These are phyloP conservation scores for Amanita pallidorosea DNA, from an alignment of 768 basidiomycete species.

Conservation along the genomic window DNA sequence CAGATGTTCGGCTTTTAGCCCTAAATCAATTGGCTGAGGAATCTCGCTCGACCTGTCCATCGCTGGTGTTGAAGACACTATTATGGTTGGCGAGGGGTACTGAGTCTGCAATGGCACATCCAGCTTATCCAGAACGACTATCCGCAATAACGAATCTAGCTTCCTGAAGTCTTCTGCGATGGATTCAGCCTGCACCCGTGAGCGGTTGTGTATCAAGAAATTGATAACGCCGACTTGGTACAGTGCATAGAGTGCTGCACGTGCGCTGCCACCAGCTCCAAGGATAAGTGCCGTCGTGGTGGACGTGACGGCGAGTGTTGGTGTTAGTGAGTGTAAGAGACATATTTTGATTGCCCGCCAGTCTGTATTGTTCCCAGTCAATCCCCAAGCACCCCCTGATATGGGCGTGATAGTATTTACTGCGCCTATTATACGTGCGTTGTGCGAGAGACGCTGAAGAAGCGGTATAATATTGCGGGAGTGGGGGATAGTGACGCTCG, in stretches of 20 bases:
- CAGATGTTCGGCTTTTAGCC: slow-evolving; percentile 30
- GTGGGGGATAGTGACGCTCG: slow-evolving; percentile 77
- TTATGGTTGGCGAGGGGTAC: slow-evolving; percentile 35
- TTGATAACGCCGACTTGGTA: slow-evolving; percentile 44
- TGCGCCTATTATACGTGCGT: slow-evolving; percentile 62
- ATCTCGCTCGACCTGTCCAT: slow-evolving; percentile 18
- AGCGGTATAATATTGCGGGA: slow-evolving; percentile 62
- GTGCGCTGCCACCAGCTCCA: slow-evolving; percentile 72
- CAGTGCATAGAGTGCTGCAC: slow-evolving; percentile 70
- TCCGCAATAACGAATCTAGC: slow-evolving; percentile 31
- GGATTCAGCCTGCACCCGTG: slow-evolving; percentile 43
- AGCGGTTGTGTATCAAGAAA: slow-evolving; percentile 69
- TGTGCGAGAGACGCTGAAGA: slow-evolving; percentile 51
- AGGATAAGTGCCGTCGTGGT: slow-evolving; percentile 49
- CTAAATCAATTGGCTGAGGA: slow-evolving; percentile 28
- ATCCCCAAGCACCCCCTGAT: slow-evolving; percentile 21
- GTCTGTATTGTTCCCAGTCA: slow-evolving; percentile 76
- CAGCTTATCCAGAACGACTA: slow-evolving; percentile 40
- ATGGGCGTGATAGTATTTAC: slow-evolving; percentile 63
- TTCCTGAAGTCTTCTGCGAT: slow-evolving; percentile 43
- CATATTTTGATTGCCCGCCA: slow-evolving; percentile 63
- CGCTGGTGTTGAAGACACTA: slow-evolving; percentile 66
- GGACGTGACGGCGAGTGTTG: slow-evolving; percentile 18
- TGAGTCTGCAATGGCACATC: slow-evolving; percentile 24
- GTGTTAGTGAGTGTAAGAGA: slow-evolving; percentile 22